Evolutionary conservation across 257 asterid genomes (phyloP), one percentile per base, ranked within the genome.

Genomic region (Schizonepeta tenuifolia): DNA sequence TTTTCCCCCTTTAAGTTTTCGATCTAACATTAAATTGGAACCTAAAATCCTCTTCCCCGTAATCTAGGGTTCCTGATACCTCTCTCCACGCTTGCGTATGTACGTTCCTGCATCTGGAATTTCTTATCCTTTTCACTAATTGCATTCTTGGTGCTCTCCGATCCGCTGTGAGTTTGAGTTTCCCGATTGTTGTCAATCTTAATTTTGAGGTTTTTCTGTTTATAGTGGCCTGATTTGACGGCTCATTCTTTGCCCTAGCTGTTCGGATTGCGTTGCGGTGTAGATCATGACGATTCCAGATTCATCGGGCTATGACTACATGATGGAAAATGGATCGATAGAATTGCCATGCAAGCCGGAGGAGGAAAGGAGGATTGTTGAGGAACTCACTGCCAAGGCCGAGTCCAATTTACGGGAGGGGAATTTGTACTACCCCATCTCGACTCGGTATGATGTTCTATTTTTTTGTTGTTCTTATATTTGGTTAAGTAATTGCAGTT

Each of bases 271-370:
- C 22, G 33, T 72, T 67, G 69, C 69, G 43, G 51, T 44, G 22
- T 44, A 71, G 90, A 50, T 83, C 83, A 93, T 95, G 99, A 95
- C 95, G 78, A 91, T 95, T 75, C 95, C 90, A 67, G 97, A 88
- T 88, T 86, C 88, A 50, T 17, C 56, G 5, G 56, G 56, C 3
- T 70, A 54, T 66, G 44, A 82, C 58, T 84, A 72, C 73, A 75
- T 87, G 93, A 81, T 86, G 94, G 95, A 86, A 77, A 90, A 90
- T 58, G 98, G 96, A 81, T 87, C 95, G 40, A 87, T 92, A 72
- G 90, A 85, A 70, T 81, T 94, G 74, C 96, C 97, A 20, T 87
- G 89, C 88, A 85, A 83, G 71, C 96, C 99, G 13, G 97, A 92
- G 72, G 91, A 90, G 67, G 99, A 28, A 81, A 78, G 79, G 60